Evolutionary conservation across 2,329 filamentous ascomycete genomes (phyloP), one percentile per base, ranked within the genome.

Genomic region (Colletotrichum sp.): DNA sequence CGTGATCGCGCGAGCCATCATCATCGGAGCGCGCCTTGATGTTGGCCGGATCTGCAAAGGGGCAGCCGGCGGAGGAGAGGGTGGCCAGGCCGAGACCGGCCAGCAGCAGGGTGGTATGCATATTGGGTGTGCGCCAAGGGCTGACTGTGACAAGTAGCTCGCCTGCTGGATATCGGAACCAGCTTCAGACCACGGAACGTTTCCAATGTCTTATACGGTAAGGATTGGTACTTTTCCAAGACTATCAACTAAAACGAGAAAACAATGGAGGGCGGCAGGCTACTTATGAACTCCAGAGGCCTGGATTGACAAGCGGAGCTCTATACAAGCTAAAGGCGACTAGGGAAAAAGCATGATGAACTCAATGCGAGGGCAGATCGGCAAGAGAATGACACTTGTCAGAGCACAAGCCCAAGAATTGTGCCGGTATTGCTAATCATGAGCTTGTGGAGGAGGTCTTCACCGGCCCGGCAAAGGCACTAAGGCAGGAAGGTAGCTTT

Each of bases 31-130:
- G 65, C 13, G 66, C 60, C 36, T 70, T 66, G 65, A 76, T 60
- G 36, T 76, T 75, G 34, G 71, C 24, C 10, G 71, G 78, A 24
- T 84, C 80, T 24, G 84, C 82, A 72, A 80, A 86, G 10, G 85
- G 85, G 34, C 85, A 86, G 39, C 83, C 80, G 2, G 82, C 77
- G 7, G 69, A 57, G 7, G 69, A 68, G 30, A 77, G 55, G 5
- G 36, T 28, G 52, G 72, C 83, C 32, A 76, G 52, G 3, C 78
- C 79, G 6, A 85, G 60, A 34, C 79, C 78, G 24, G 80, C 79
- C 59, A 84, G 26, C 30, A 77, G 21, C 36, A 75, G 57, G 21
- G 60, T 34, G 12, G 55, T 71, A 73, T 72, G 75, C 77, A 78
- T 78, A 34, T 34, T 65, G 18, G 36, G 16, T 34, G 32, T 32